These are phyloP conservation scores for Magnolia officinalis DNA, from an alignment of 164 flowering plant species.

Conservation along the genomic window DNA sequence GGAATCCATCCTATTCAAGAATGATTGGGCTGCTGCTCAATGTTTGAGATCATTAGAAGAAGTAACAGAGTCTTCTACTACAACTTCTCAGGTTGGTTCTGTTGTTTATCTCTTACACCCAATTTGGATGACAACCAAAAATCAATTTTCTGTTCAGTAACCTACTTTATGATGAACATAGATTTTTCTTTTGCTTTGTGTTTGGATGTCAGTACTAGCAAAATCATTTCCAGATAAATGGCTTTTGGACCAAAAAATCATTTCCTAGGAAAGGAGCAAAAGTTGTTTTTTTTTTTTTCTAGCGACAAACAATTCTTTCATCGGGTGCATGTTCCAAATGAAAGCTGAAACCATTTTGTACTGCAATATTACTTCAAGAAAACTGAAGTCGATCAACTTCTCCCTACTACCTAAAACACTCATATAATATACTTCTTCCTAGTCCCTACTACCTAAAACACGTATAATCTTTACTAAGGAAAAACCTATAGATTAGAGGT, in stretches of 20 bases:
- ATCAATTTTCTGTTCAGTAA: neutral
- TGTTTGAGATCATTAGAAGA: slow-evolving; percentile 25
- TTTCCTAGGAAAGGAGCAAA: neutral
- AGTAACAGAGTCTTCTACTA: slow-evolving; percentile 18
- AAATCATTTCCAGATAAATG: too few species aligned
- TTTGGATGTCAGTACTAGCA: too few species aligned
- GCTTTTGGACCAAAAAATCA: neutral
- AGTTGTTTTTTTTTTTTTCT: neutral
- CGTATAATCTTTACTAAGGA: too few species aligned
- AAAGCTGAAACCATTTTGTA: neutral
- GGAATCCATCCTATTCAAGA: slow-evolving; percentile 14
- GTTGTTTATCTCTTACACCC: neutral
- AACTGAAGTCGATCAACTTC: too few species aligned
- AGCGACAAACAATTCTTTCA: neutral
- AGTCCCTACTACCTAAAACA: too few species aligned
- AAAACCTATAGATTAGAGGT: too few species aligned
- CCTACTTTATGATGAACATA: too few species aligned
- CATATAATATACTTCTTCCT: too few species aligned
- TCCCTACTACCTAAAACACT: too few species aligned
- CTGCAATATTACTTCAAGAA: neutral
- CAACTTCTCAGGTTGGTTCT: slow-evolving; percentile 34
- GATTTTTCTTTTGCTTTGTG: too few species aligned
- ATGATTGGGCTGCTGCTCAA: slow-evolving; percentile 20
- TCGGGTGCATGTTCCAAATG: neutral
- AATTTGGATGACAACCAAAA: neutral